phyloP scores from a whole-genome alignment of 257 asterid genomes.

The Penstemon newberryi region DNA sequence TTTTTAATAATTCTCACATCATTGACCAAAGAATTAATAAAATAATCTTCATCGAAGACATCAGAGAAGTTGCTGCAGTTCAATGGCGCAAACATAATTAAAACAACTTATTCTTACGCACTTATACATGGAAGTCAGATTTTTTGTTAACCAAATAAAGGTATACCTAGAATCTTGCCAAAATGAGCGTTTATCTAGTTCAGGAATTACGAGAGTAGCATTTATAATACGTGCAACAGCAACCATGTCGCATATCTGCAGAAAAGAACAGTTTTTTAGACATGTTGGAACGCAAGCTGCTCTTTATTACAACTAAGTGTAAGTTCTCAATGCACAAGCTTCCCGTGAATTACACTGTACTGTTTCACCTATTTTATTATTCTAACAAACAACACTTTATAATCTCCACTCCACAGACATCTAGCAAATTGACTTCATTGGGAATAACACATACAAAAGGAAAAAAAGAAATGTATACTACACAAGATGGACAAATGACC shows the following conservation, averaged over 20 bases:
- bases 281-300: conserved; percentile 17
- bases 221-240: conserved; percentile 91
- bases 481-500: neutral
- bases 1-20: conserved; percentile 71
- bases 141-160: too few species aligned
- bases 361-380: neutral
- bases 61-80: conserved; percentile 86
- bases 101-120: neutral
- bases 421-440: neutral
- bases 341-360: neutral
- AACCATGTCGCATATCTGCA: conserved; percentile 98
- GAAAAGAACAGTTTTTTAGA: conserved; percentile 14
- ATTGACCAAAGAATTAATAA: conserved; percentile 64
- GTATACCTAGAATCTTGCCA: conserved; percentile 92
- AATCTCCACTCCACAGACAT: neutral
- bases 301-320: neutral
- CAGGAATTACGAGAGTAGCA: conserved; percentile 97
- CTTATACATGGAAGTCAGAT: neutral
- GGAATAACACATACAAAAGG: neutral
- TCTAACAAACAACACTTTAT: neutral
- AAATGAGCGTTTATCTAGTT: conserved; percentile 86
- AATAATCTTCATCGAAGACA: conserved; percentile 83
- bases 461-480: neutral
- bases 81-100: conserved; percentile 25
- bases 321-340: conserved; percentile 7